Base-by-base conservation (phyloP, 2,329 filamentous ascomycete species). In the Aplosporella prunicola region DNA sequence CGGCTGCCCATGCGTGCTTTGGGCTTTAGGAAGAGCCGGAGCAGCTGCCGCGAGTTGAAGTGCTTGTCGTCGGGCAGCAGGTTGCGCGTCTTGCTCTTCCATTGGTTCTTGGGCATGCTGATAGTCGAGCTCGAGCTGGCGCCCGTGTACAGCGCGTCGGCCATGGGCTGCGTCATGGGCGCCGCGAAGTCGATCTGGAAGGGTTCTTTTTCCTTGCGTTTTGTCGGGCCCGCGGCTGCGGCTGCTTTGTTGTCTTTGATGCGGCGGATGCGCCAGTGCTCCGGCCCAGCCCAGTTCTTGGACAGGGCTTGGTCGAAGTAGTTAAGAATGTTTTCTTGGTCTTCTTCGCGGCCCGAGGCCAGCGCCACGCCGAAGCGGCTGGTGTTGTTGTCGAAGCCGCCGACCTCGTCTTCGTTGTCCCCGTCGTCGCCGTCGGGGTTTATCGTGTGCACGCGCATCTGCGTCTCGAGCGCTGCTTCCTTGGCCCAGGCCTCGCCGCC, bases 281-380 rank as follows among this genome's bases (percentile, higher is more conserved):
- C 91, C n/a, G 91, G 89, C 32, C 87, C 93, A 5, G 82, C 81
- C 89, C 91, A 98, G 53, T 95, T 95, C 71, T 94, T 96, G 56
- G 91, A 85, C 28, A 96, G 66, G 2, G 89, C 88, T 53, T 94
- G 86, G 58, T 98, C 91, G 55, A 98, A 98, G 64, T 96, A 98
- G 53, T 84, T 82, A n/a, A 98, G 72, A 41, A 98, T 94, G 51
- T 94, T 89, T 49, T 96, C 86, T 55, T 95, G 87, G 51, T 85
- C 84, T 34, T 71, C 70, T 38, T 77, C 76, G 35, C 74, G 71
- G 11, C 69, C 65, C 48, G 82, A 81, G 26, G 75, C 76, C 66
- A 94, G 77, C n/a, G 82, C 82, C 6, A 95, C 74, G 16, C 80
- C 71, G 54, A 86, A 95, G 45, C 84, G 75, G 39, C 78, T 78